Conservation (phyloP, 2,329 filamentous ascomycete species). For the Shiraia sp. region DNA sequence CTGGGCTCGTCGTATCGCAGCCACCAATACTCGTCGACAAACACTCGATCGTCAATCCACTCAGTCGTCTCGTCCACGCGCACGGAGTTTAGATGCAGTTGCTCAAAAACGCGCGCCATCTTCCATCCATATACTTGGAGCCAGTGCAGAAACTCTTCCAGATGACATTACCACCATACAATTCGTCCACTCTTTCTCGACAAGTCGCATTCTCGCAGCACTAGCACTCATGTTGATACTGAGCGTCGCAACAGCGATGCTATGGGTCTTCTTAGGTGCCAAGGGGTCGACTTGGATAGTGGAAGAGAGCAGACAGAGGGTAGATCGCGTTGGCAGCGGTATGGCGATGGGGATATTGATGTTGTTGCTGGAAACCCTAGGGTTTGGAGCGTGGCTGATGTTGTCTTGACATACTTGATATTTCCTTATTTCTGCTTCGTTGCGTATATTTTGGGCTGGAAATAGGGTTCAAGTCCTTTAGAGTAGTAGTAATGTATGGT, state of each 20-base stretch:
- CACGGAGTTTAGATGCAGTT: constrained; percentile 4
- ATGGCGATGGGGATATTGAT: constrained; percentile 23
- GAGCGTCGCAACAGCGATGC: constrained; percentile 17
- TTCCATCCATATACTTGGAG: background rate
- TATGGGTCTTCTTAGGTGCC: constrained; percentile 27
- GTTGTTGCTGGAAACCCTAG: constrained; percentile 19
- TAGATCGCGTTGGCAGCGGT: constrained; percentile 21
- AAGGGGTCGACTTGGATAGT: constrained; percentile 13
- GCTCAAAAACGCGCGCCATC: background rate
- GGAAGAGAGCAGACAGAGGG: constrained; percentile 7
- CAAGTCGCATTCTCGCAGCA: constrained; percentile 15
- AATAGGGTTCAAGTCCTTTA: too few relatives aligned
- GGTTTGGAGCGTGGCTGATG: constrained; percentile 4
- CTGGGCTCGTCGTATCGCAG: constrained; percentile 45
- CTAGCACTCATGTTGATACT: constrained; percentile 18
- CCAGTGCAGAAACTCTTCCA: constrained; percentile 1
- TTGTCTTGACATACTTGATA: too few relatives aligned
- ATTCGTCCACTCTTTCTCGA: constrained; percentile 27
- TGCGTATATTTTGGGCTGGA: too few relatives aligned
- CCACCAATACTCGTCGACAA: constrained; percentile 9
- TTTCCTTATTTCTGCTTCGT: too few relatives aligned
- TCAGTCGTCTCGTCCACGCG: constrained; percentile 1
- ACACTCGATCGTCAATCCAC: background rate
- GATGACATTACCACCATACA: constrained; percentile 27
- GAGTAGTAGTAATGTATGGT: too few relatives aligned